These are phyloP conservation scores for Nakazawaea siamensis DNA, from an alignment of 805 yeast species.

Conservation along the genomic window DNA sequence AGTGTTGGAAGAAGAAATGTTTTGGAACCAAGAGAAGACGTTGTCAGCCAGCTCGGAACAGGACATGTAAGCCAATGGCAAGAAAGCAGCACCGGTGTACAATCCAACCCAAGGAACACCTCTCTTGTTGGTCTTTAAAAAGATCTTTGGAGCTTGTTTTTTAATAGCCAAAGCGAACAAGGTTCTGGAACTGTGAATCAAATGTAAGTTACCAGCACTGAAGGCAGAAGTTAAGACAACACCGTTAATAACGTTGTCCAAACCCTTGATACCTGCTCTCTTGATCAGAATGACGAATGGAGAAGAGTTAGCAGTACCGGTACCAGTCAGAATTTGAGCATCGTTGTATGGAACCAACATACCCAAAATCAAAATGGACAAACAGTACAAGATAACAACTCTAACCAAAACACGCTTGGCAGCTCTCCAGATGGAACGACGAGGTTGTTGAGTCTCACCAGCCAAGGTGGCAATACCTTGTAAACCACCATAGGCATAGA, in stretches of 20 bases:
- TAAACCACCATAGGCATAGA: constrained; percentile 74
- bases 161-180: constrained; percentile 28
- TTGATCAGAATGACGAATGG: constrained; percentile 32
- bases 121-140: constrained; percentile 22
- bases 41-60: constrained; percentile 15
- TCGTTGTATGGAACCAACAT: constrained; percentile 47
- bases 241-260: constrained; percentile 30
- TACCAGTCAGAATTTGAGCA: constrained; percentile 17
- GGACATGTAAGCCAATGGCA: constrained; percentile 30
- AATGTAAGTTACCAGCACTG: constrained; percentile 26
- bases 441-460: constrained; percentile 46
- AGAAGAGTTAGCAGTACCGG: constrained; percentile 21
- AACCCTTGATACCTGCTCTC: constrained; percentile 24
- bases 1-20: constrained; percentile 22
- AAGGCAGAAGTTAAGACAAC: constrained; percentile 31
- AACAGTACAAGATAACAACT: constrained; percentile 40
- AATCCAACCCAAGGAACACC: constrained; percentile 26
- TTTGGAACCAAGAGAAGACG: constrained; percentile 28
- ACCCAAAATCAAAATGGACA: constrained; percentile 41
- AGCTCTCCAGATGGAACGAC: constrained; percentile 41
- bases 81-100: constrained; percentile 17
- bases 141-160: constrained; percentile 29
- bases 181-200: constrained; percentile 24
- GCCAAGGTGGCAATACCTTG: constrained; percentile 51
- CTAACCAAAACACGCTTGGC: constrained; percentile 45